Evolutionary conservation across 2,329 filamentous ascomycete genomes (phyloP).

Genomic region (Arthrobotrys conoides): DNA sequence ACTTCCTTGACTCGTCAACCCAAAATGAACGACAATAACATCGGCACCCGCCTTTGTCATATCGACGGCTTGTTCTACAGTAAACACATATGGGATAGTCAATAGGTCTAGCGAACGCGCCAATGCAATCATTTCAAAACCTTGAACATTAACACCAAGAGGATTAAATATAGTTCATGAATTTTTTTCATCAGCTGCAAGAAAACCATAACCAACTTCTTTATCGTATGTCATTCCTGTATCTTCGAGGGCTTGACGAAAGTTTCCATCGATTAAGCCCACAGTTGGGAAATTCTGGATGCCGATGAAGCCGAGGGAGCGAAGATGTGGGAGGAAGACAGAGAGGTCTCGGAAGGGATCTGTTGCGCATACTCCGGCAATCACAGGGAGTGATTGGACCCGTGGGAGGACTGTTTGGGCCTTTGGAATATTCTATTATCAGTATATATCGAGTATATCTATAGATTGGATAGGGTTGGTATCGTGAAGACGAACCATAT

Average conservation of each 20-base stretch:
- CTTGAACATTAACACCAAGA: too few relatives aligned
- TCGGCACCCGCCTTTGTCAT: conserved; percentile 79
- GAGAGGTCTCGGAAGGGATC: conserved; percentile 78
- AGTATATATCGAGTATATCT: background rate
- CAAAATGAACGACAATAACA: conserved; percentile 75
- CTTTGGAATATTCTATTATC: conserved; percentile 65
- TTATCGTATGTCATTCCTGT: conserved; percentile 78
- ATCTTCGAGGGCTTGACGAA: conserved; percentile 78
- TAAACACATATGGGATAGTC: conserved; percentile 80
- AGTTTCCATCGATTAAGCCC: conserved; percentile 78
- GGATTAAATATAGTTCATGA: too few relatives aligned
- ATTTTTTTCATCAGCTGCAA: too few relatives aligned
- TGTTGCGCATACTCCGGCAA: conserved; percentile 79
- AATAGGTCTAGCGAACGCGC: conserved; percentile 75
- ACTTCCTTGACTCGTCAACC: conserved; percentile 75
- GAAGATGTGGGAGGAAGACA: conserved; percentile 74
- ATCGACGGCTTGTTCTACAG: conserved; percentile 73
- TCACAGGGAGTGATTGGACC: conserved; percentile 75
- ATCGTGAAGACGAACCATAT: conserved; percentile 64
- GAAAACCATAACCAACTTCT: too few relatives aligned
- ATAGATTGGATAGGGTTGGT: background rate
- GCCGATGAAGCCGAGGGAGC: conserved; percentile 76
- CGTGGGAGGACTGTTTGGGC: conserved; percentile 77
- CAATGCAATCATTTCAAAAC: conserved; percentile 75
- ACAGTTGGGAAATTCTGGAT: conserved; percentile 83